Evolutionary conservation across 768 basidiomycete genomes (phyloP), one percentile per base, ranked within the genome.

Genomic region (Pholiota conissans): DNA sequence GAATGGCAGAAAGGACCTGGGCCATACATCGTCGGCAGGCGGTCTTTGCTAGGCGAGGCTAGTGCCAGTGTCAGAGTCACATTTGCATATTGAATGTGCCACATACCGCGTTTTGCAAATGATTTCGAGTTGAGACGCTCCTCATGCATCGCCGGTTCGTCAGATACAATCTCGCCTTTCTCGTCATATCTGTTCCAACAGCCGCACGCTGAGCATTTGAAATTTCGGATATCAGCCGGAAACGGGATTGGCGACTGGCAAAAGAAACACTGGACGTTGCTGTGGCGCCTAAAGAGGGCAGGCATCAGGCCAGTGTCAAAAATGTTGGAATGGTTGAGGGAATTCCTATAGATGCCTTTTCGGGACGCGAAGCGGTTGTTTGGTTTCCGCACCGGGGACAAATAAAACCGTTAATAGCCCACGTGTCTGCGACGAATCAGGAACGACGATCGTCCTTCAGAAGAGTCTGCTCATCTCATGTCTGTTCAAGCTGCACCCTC

Each of bases 131-230:
- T 96, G 61, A 95, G 63, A 1, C 78, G 70, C 66, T 93, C 85
- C 61, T 92, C 85, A 66, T 91, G 85, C 91, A 94, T 94, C 1
- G 93, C 91, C 16, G 93, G 90, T 55, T 94, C 89, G 65, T 93
- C 89, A 1, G 91, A 91, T 34, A 88, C 64, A 61, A 95, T 92
- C 61, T 93, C 84, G 34, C 93, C 93, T 11, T 76, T 68, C 50
- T 82, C 71, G 63, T 89, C 84, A 67, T 82, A 91, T 46, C 85
- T 81, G 69, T 93, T 95, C 84, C 84, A 85, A 68, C 89, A 91
- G 39, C 73, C 72, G 65, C 91, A 93, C 9, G 81, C 71, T 11
- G 83, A 72, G 61, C 91, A 93, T 53, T 81, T 79, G 69, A 89
- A 92, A 45, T 82, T 80, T 11, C 74, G 76, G 3, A 79, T 71